A percentile compares a stretch with the other conserved stretches of the same genome.
These are phyloP conservation scores for Filosporella fistucella DNA, from an alignment of 495 filamentous ascomycete species.

Conservation along the genomic window DNA sequence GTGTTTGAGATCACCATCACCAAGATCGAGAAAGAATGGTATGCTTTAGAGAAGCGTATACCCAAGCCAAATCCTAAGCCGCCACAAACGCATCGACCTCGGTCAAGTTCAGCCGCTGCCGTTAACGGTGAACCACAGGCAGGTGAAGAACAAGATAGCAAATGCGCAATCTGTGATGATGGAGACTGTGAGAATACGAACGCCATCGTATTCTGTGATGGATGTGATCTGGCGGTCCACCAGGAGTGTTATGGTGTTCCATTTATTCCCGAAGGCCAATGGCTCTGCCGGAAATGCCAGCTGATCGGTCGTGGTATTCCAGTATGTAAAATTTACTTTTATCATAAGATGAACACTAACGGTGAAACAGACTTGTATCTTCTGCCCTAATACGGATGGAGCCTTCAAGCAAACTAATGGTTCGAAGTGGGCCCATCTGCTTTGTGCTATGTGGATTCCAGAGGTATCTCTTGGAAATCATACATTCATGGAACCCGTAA, in stretches of 20 bases:
- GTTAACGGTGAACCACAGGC: conserved; percentile 85
- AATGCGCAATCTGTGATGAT: conserved; percentile 97
- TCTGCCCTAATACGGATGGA: conserved; percentile 95
- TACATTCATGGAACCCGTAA: conserved; percentile 96
- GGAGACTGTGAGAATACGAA: conserved; percentile 99
- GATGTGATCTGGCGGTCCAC: conserved; percentile 95
- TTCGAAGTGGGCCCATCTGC: conserved; percentile 91
- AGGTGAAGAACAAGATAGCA: conserved; percentile 93
- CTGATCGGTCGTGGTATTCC: conserved; percentile 86
- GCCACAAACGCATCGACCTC: conserved; percentile 82
- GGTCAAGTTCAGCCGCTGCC: conserved; percentile 86
- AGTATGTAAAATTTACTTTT: conserved; percentile 39
- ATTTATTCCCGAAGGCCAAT: conserved; percentile 97
- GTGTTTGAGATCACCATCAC: conserved; percentile 97
- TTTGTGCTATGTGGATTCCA: conserved; percentile 98
- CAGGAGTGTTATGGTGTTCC: conserved; percentile 99
- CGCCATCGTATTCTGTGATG: conserved; percentile 98
- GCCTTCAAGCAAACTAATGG: conserved; percentile 98
- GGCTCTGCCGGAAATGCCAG: conserved; percentile 96
- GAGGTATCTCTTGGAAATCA: conserved; percentile 94
- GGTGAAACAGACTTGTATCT: conserved; percentile 75
- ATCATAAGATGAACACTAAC: conserved; percentile 4
- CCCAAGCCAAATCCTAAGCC: conserved; percentile 95
- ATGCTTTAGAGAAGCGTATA: conserved; percentile 90
- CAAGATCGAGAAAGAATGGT: conserved; percentile 98